Evolutionary conservation across 2,329 filamentous ascomycete genomes (phyloP).

Genomic region (Curvularia verruculosa): DNA sequence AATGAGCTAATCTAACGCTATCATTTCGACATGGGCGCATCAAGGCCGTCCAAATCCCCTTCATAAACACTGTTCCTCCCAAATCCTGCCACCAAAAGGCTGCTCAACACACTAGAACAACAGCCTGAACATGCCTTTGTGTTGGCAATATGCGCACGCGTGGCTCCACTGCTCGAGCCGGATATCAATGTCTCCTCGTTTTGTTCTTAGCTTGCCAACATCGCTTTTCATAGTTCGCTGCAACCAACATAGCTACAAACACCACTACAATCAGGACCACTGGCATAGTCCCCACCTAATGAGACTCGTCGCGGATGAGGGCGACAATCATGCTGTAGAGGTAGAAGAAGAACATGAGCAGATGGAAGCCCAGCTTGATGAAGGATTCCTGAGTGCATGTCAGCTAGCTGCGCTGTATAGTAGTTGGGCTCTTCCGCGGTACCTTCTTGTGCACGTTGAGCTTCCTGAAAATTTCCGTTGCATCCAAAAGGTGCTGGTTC

Average conservation of each 20-base stretch:
- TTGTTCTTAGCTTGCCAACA: not conserved
- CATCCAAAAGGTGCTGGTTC: constrained; percentile 95
- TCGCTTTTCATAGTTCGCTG: not conserved
- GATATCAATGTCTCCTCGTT: constrained; percentile 17
- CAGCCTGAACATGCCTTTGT: constrained; percentile 3
- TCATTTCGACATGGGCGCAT: constrained; percentile 41
- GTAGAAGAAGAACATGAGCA: constrained; percentile 99
- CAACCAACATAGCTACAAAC: constrained; percentile 8
- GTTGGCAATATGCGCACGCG: constrained; percentile 20
- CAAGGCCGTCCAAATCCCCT: constrained; percentile 15
- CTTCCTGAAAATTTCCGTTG: constrained; percentile 99
- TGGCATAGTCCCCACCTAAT: constrained; percentile 57
- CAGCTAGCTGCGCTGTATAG: constrained; percentile 12
- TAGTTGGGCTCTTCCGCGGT: constrained; percentile 19
- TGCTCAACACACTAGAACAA: constrained; percentile 10
- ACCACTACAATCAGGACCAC: constrained; percentile 7
- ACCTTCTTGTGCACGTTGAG: constrained; percentile 99
- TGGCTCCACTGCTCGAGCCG: constrained; percentile 19
- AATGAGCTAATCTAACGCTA: constrained; percentile 39
- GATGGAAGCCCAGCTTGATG: constrained; percentile 97
- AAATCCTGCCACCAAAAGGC: constrained; percentile 10
- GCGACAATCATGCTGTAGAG: constrained; percentile 99
- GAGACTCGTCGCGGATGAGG: constrained; percentile 90
- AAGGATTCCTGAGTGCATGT: constrained; percentile 79
- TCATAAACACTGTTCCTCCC: not conserved